Evolutionary conservation across 768 basidiomycete genomes (phyloP).

Genomic region (Pseudohyphozyma bogoriensis): DNA sequence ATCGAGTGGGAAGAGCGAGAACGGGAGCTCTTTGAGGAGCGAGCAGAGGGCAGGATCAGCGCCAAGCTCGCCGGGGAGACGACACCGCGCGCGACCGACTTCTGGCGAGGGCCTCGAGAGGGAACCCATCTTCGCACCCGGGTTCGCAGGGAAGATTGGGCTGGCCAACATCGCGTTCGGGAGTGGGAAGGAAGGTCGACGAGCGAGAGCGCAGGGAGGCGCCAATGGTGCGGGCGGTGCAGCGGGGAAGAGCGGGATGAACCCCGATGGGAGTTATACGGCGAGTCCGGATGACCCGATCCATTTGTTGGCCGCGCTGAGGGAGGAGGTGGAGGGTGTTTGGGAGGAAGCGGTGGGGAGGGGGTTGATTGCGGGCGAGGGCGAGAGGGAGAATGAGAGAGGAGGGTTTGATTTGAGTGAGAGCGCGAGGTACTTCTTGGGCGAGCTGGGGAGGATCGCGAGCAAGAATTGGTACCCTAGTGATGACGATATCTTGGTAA

Average conservation of each 20-base stretch:
- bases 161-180: not conserved
- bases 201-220: not conserved
- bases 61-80: not conserved
- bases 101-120: not conserved
- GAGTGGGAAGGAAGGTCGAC: not conserved
- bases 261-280: not conserved
- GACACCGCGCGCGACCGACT: not conserved
- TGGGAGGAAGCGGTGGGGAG: not conserved
- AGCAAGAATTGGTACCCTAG: not conserved
- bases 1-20: not conserved
- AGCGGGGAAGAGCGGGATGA: not conserved
- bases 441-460: not conserved
- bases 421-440: not conserved
- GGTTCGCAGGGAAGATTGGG: not conserved
- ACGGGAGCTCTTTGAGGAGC: not conserved
- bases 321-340: not conserved
- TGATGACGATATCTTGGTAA: not conserved
- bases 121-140: not conserved
- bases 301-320: not conserved
- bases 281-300: slow-evolving; percentile 1
- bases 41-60: not conserved
- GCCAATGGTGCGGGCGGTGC: not conserved
- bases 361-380: not conserved
- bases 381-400: not conserved
- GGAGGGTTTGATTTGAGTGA: not conserved